Conservation (phyloP, 2,329 filamentous ascomycete species). For the Boeremia exigua region DNA sequence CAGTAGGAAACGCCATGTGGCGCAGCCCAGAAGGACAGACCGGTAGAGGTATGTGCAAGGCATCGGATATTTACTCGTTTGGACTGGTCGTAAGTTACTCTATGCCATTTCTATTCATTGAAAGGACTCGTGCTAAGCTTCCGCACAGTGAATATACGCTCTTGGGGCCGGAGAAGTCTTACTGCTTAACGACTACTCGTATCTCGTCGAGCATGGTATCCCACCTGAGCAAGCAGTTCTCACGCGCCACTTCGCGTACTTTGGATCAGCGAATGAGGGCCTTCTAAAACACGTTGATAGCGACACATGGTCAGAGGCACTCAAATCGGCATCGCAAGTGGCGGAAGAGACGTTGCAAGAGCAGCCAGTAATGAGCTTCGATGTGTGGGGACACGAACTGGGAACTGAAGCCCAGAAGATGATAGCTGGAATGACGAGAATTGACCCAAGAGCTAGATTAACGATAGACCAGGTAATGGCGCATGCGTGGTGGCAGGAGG, state of each 20-base stretch:
- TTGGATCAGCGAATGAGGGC: neutral
- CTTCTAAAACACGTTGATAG: neutral
- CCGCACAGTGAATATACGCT: neutral
- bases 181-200: too few species aligned
- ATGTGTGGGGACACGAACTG: conserved; percentile 34
- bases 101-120: neutral
- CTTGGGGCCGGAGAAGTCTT: too few species aligned
- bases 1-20: conserved; percentile 50
- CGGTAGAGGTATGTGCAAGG: conserved; percentile 41
- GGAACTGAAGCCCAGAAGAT: conserved; percentile 36
- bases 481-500: conserved; percentile 41
- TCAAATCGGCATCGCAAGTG: neutral
- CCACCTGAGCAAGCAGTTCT: neutral
- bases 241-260: neutral
- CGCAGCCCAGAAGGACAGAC: conserved; percentile 50
- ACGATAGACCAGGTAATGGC: conserved; percentile 45
- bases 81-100: conserved; percentile 45
- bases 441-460: conserved; percentile 40
- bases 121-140: neutral
- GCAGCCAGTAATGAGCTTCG: neutral
- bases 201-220: too few species aligned
- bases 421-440: conserved; percentile 46
- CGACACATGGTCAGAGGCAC: neutral
- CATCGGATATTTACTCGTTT: conserved; percentile 50
- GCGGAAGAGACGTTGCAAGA: neutral